phyloP scores from a whole-genome alignment of 140 eudicot genomes.

The Stevia rebaudiana region DNA sequence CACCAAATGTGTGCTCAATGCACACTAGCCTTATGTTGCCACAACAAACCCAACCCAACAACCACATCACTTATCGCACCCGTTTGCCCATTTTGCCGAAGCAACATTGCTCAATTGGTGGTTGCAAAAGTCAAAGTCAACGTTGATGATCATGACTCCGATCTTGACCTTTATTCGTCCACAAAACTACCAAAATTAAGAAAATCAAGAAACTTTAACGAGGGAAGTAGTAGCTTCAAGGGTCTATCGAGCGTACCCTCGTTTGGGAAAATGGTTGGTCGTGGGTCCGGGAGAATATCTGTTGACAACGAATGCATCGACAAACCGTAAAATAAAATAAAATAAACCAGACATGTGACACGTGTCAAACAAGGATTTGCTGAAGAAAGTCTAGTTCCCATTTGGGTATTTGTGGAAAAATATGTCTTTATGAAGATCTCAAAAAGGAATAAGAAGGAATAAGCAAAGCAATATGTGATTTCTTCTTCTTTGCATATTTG shows the following conservation, averaged over 20 bases:
- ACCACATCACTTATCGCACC: constrained; percentile 44
- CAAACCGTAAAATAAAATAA: constrained; percentile 26
- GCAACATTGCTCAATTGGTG: constrained; percentile 63
- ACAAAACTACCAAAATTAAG: constrained; percentile 49
- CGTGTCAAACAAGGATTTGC: constrained; percentile 25
- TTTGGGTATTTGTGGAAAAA: constrained; percentile 24
- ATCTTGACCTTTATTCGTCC: constrained; percentile 29
- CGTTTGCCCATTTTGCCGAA: constrained; percentile 87
- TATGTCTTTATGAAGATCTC: constrained; percentile 26
- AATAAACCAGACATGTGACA: not conserved
- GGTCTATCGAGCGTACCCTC: constrained; percentile 57
- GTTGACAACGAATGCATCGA: constrained; percentile 36
- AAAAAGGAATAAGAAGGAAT: too few species aligned
- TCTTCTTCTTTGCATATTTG: constrained; percentile 32
- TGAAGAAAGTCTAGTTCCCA: constrained; percentile 29
- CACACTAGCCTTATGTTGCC: constrained; percentile 73
- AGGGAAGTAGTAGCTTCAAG: constrained; percentile 85
- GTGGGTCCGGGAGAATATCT: constrained; percentile 60
- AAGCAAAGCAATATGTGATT: constrained; percentile 28
- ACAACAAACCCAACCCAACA: constrained; percentile 66
- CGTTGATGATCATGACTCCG: constrained; percentile 13
- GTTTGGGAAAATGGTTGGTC: constrained; percentile 54
- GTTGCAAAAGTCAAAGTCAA: constrained; percentile 52
- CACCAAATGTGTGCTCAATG: constrained; percentile 95
- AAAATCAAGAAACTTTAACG: constrained; percentile 46